Evolutionary conservation across 768 basidiomycete species (phyloP), one percentile per base, ranked within the genome.

Genomic region (Pholiota microspora): DNA sequence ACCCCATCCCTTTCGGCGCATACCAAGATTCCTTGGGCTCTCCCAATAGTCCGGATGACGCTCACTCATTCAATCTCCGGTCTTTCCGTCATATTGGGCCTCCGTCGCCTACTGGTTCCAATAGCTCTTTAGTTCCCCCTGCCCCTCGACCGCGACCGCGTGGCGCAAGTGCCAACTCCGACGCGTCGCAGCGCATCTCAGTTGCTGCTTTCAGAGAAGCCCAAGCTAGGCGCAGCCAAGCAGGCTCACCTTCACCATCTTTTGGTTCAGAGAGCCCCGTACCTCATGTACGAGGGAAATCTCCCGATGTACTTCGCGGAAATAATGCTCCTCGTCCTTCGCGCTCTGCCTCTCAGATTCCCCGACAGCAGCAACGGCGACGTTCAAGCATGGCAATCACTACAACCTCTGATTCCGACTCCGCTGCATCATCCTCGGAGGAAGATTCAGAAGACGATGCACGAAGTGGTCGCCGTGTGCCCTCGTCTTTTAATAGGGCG

Each of bases 181-280:
- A 88, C 35, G 74, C 82, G 4, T 84, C 84, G 1, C 88, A 89
- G 58, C 80, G 88, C 50, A 91, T 92, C 23, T 87, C 87, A 7
- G 85, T 92, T 28, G 89, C 88, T 2, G 89, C 89, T 2, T 92
- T 92, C 65, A 81, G 86, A 51, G 89, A 91, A 72, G 87, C 81
- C 16, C 86, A 89, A 53, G 85, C 88, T 3, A 73, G 88, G 36
- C 76, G 85, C 45, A 84, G 84, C 59, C 68, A 75, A 24, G 76
- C 85, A 10, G 81, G 78, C 49, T 88, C 86, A 0, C 87, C 88
- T 8, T 75, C 69, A 0, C 79, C 84, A 27, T 80, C 74, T 31
- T 74, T 73, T 59, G 75, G 71, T 44, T 78, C 73, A 9, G 73
- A 74, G 27, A 73, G 69, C 56, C 71, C 73, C 9, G 45, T 47